Percentiles rank a stretch among this genome's conserved stretches.
phyloP scores from a whole-genome alignment of 768 basidiomycete genomes.

The Serpula lacrymans region DNA sequence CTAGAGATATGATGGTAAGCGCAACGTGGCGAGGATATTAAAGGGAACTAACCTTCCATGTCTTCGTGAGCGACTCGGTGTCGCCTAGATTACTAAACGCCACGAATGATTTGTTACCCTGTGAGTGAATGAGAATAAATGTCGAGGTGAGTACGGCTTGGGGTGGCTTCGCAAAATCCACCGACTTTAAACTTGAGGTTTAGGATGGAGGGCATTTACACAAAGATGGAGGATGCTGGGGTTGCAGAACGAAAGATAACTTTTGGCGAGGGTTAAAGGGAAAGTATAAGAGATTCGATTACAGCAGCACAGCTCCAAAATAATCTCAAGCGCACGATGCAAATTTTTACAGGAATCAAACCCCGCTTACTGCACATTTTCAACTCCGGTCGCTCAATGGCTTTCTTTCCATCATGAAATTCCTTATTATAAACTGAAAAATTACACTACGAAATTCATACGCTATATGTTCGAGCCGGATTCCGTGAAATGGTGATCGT shows the following conservation, averaged over 20 bases:
- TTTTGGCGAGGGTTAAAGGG: no score
- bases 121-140: conserved; percentile 16
- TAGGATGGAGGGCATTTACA: conserved; percentile 71
- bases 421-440: conserved; percentile 1
- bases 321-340: conserved; percentile 20
- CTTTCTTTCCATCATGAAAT: conserved; percentile 7
- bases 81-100: conserved; percentile 88
- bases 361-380: conserved; percentile 30
- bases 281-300: conserved; percentile 17
- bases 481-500: no score
- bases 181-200: conserved; percentile 83
- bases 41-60: conserved; percentile 69
- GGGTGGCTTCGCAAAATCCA: conserved; percentile 9
- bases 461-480: conserved; percentile 14
- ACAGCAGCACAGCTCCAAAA: conserved; percentile 14
- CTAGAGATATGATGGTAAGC: conserved; percentile 30
- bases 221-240: no score
- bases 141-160: conserved; percentile 9
- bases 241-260: no score
- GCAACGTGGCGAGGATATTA: conserved; percentile 8
- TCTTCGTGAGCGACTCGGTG: conserved; percentile 80
- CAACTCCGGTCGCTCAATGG: conserved; percentile 22
- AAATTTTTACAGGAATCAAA: conserved; percentile 28
- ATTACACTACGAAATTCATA: neutral
- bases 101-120: conserved; percentile 95